A percentile compares a stretch with the other conserved stretches of the same genome.
These are phyloP conservation scores for Lasiodiplodia hormozganensis DNA, from an alignment of 2,329 filamentous ascomycete species.

Conservation along the genomic window DNA sequence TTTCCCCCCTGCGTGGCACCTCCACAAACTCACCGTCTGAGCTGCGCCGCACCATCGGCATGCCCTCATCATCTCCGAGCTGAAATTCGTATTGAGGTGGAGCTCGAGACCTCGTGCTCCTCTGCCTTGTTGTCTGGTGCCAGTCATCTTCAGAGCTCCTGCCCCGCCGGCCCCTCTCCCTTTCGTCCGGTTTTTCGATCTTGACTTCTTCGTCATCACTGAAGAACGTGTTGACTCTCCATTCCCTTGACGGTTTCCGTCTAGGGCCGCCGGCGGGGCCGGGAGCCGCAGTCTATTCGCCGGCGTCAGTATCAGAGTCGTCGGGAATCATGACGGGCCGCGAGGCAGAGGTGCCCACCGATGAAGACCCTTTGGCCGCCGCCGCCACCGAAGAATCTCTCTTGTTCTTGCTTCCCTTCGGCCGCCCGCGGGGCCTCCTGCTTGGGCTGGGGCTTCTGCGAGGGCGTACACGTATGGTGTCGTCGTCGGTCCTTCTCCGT, in stretches of 20 bases:
- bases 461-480: neutral
- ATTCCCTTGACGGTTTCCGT: neutral
- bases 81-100: neutral
- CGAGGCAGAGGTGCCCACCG: slow-evolving; percentile 2
- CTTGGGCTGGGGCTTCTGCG: neutral
- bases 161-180: neutral
- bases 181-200: neutral
- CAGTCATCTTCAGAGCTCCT: neutral
- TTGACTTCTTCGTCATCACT: neutral
- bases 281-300: neutral
- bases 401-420: neutral
- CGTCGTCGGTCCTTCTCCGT: neutral
- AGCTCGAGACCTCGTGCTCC: neutral
- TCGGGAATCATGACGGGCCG: neutral
- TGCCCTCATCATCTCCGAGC: neutral
- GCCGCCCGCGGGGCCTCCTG: neutral
- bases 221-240: neutral
- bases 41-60: neutral
- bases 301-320: neutral
- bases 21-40: neutral
- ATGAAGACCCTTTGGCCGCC: neutral
- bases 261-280: neutral
- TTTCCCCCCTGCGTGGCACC: neutral
- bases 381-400: neutral
- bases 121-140: neutral